Evolutionary conservation across 306 rosid genomes (phyloP), one percentile per base, ranked within the genome.

Genomic region (Sicyos edulis): DNA sequence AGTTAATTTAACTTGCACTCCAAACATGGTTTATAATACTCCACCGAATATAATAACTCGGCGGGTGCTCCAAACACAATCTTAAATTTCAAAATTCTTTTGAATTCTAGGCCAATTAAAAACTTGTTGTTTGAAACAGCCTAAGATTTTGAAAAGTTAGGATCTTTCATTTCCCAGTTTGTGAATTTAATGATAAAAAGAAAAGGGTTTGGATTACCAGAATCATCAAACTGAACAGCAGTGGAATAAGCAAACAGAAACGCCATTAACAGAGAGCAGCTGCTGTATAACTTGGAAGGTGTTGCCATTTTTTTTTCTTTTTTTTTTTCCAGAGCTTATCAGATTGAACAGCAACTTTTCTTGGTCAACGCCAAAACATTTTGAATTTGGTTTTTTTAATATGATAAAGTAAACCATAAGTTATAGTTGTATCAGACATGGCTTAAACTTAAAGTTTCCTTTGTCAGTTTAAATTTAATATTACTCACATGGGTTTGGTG

Each of bases 161-260:
- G 69, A 62, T 34, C 50, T 62, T 61, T n/a, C 6, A 34, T 34
- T n/a, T 17, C 0, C 24, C 5, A 34, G 26, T n/a, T 37, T n/a
- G 50, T 34, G 1, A n/a, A 62, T 37, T 45, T 17, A 72, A 58
- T 14, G 56, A 50, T 16, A 62, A 62, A 8, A 37, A 37, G 69
- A 67, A 61, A 61, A 12, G 29, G 72, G 42, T 37, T 5, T 13
- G 32, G 47, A 50, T 40, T 83, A 87, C 93, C 87, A 44, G 71
- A 79, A 77, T 88, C 96, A 64, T 90, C 78, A 54, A 86, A 71
- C 75, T 90, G 93, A 62, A 81, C 86, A 45, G 86, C 82, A 15
- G 91, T 89, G n/a, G 89, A 86, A 83, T 84, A 86, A 72, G 88
- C 86, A 71, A 90, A 90, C 40, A 90, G 88, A 54, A 74, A 51